Percentiles rank a stretch among this genome's conserved stretches.
These are phyloP conservation scores for Ottelia alismoides DNA, from an alignment of 106 monocot species.

Conservation along the genomic window DNA sequence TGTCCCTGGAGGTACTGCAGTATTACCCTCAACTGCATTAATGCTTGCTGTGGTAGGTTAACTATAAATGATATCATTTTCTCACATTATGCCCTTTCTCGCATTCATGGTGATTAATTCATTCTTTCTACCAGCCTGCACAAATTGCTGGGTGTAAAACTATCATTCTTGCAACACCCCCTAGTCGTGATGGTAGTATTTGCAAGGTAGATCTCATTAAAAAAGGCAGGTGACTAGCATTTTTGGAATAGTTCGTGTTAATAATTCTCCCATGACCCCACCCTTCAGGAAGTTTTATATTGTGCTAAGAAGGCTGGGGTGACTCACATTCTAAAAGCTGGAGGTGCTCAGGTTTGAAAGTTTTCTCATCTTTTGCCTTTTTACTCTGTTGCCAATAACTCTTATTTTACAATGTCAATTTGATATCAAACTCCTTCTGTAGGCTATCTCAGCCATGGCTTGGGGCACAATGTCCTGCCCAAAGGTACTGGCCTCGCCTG, in stretches of 20 bases:
- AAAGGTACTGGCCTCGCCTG: too few species aligned
- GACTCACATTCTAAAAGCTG: constrained; percentile 90
- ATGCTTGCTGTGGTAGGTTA: constrained; percentile 88
- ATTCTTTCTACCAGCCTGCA: constrained; percentile 53
- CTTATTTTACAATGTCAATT: background rate
- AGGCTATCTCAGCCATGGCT: constrained; percentile 97
- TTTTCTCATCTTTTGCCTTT: background rate
- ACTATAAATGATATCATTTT: too few species aligned
- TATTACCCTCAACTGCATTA: constrained; percentile 93
- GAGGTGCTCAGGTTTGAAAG: constrained; percentile 81
- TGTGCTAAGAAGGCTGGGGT: constrained; percentile 98
- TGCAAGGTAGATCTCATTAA: constrained; percentile 53
- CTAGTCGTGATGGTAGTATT: constrained; percentile 66
- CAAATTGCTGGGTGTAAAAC: constrained; percentile 96
- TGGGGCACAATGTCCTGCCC: constrained; percentile 94
- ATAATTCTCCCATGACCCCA: too few species aligned
- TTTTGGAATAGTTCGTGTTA: too few species aligned
- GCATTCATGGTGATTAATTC: constrained; percentile 7
- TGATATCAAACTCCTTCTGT: too few species aligned
- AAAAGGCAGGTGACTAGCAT: background rate
- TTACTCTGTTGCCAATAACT: background rate
- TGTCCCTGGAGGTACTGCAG: constrained; percentile 97
- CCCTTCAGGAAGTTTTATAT: constrained; percentile 89
- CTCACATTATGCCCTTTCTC: background rate
- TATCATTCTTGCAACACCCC: constrained; percentile 95